phyloP scores from a whole-genome alignment of 768 basidiomycete genomes.

The Leccinum incarnatum region DNA sequence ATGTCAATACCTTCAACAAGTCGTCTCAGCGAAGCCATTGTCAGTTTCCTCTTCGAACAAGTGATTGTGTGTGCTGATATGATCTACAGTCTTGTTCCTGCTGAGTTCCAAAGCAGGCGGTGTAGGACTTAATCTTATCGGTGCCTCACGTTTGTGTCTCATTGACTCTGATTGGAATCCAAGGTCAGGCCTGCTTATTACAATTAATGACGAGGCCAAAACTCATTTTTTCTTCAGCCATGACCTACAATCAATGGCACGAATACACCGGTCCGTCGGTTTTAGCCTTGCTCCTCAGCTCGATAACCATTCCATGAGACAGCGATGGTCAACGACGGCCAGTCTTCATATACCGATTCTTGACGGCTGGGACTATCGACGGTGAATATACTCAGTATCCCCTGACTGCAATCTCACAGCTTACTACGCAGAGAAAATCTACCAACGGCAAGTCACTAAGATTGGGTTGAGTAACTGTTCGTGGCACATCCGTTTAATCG shows the following conservation, averaged over 20 bases:
- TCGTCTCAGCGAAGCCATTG: slow-evolving; percentile 69
- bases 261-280: slow-evolving; percentile 75
- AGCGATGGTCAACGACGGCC: slow-evolving; percentile 94
- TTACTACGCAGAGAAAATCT: slow-evolving; percentile 71
- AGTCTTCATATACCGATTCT: slow-evolving; percentile 85
- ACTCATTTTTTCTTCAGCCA: slow-evolving; percentile 45
- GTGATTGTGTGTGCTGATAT: slow-evolving; percentile 1
- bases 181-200: slow-evolving; percentile 41
- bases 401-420: slow-evolving; percentile 1
- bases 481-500: slow-evolving; percentile 27
- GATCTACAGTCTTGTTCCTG: slow-evolving; percentile 73
- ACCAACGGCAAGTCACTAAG: slow-evolving; percentile 92
- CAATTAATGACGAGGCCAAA: no score
- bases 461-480: slow-evolving; percentile 84
- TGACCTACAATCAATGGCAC: slow-evolving; percentile 96
- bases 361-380: slow-evolving; percentile 89
- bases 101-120: slow-evolving; percentile 95
- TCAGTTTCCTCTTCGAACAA: slow-evolving; percentile 29
- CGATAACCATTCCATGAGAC: slow-evolving; percentile 10
- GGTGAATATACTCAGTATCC: slow-evolving; percentile 41
- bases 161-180: slow-evolving; percentile 96
- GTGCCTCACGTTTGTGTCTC: slow-evolving; percentile 83
- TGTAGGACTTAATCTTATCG: slow-evolving; percentile 89
- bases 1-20: slow-evolving; percentile 87
- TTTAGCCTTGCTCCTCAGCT: neutral